Evolutionary conservation across 129 eudicot species (phyloP).

Genomic region (Sambucus nigra): DNA sequence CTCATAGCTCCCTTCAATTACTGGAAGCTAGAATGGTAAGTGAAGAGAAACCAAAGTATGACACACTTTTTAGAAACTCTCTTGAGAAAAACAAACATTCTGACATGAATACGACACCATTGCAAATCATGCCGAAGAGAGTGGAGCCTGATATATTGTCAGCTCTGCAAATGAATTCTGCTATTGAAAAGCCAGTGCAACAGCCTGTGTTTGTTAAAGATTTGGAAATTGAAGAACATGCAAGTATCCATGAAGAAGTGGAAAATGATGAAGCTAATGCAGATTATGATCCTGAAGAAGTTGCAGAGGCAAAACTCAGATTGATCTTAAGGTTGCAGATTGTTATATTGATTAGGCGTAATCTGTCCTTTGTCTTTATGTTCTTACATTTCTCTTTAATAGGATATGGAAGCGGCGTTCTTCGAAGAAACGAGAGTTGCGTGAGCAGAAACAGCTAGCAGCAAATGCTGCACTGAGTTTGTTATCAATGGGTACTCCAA

Average conservation of each 20-base stretch:
- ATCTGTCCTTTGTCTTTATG: not conserved
- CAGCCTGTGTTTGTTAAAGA: slow-evolving; percentile 25
- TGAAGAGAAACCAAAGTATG: slow-evolving; percentile 22
- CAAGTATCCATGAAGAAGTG: slow-evolving; percentile 24
- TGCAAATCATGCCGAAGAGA: slow-evolving; percentile 16
- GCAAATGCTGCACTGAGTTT: slow-evolving; percentile 73
- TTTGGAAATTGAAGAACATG: slow-evolving; percentile 24
- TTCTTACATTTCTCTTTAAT: slow-evolving; percentile 12
- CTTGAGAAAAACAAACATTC: slow-evolving; percentile 25
- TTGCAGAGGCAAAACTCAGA: slow-evolving; percentile 63
- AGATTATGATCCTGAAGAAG: slow-evolving; percentile 49
- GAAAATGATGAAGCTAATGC: slow-evolving; percentile 25
- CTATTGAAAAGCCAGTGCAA: slow-evolving; percentile 14
- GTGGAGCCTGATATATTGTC: slow-evolving; percentile 19
- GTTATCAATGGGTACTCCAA: slow-evolving; percentile 69
- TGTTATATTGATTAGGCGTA: slow-evolving; percentile 1
- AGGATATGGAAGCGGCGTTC: slow-evolving; percentile 77
- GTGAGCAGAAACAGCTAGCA: slow-evolving; percentile 55
- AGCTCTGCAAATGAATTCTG: slow-evolving; percentile 22
- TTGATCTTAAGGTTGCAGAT: slow-evolving; percentile 56
- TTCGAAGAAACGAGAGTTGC: slow-evolving; percentile 43
- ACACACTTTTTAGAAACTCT: slow-evolving; percentile 30
- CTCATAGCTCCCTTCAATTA: slow-evolving; percentile 18
- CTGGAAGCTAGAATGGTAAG: slow-evolving; percentile 17
- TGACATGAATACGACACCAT: slow-evolving; percentile 11